These are phyloP conservation scores for Blechomonas ayalai DNA, from an alignment of 208 protist genomes.

Conservation along the genomic window DNA sequence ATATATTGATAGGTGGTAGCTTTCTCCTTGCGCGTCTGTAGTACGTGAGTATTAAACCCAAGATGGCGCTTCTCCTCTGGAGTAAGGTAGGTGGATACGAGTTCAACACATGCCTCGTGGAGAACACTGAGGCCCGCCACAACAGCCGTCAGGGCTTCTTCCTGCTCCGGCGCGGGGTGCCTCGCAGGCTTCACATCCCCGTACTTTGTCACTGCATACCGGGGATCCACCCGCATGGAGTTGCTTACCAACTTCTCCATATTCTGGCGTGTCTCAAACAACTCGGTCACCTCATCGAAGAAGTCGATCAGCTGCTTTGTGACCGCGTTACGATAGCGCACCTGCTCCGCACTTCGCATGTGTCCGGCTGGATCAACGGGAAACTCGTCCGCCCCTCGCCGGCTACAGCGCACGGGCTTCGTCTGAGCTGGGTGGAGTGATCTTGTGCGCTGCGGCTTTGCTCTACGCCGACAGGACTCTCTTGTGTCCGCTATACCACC, in stretches of 20 bases:
- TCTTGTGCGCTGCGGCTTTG: too few species aligned
- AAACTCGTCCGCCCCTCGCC: not conserved
- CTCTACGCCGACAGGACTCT: too few species aligned
- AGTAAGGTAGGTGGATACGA: slow-evolving; percentile 57
- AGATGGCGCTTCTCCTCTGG: slow-evolving; percentile 77
- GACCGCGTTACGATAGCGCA: slow-evolving; percentile 47
- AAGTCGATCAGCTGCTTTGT: slow-evolving; percentile 47
- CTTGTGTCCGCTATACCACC: too few species aligned
- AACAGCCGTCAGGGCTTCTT: slow-evolving; percentile 38
- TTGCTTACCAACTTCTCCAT: slow-evolving; percentile 30
- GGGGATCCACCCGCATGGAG: slow-evolving; percentile 72
- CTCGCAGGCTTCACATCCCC: slow-evolving; percentile 29
- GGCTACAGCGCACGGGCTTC: not conserved
- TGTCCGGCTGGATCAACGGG: too few species aligned
- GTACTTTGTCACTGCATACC: slow-evolving; percentile 25
- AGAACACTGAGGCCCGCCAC: slow-evolving; percentile 21
- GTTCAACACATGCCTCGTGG: slow-evolving; percentile 36
- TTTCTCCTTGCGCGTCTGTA: slow-evolving; percentile 53
- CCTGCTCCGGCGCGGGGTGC: slow-evolving; percentile 40
- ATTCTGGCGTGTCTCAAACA: slow-evolving; percentile 36
- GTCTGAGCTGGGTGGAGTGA: not conserved
- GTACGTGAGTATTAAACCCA: slow-evolving; percentile 66
- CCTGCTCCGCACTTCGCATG: slow-evolving; percentile 15
- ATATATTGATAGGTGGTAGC: slow-evolving; percentile 73
- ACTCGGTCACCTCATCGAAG: slow-evolving; percentile 35